Percentiles rank a stretch among this genome's conserved stretches.
phyloP scores from a whole-genome alignment of 129 eudicot species.

The Arctium lappa region DNA sequence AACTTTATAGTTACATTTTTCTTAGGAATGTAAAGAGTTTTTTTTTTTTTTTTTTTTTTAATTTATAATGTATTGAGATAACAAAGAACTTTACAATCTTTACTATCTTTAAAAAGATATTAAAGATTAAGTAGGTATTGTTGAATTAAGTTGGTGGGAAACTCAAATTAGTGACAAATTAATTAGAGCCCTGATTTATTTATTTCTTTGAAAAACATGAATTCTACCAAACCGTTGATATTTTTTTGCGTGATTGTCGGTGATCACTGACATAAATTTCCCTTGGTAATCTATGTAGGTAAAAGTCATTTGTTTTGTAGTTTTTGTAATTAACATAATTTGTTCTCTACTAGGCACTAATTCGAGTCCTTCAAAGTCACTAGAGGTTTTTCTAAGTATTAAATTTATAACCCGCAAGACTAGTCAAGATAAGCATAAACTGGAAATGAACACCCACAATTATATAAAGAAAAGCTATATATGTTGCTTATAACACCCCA shows the following conservation, averaged over 20 bases:
- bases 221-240: no score
- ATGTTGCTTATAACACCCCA: not conserved
- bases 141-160: not conserved
- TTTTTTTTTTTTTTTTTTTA: not conserved
- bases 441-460: not conserved
- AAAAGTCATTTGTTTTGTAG: no score
- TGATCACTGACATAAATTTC: no score
- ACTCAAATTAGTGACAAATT: not conserved
- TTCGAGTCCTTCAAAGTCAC: not conserved
- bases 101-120: not conserved
- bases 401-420: no score
- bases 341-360: no score
- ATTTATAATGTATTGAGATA: not conserved
- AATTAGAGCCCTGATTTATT: not conserved
- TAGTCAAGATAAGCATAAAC: not conserved
- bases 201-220: no score
- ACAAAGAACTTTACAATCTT: not conserved
- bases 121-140: not conserved
- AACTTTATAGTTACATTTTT: not conserved
- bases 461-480: not conserved
- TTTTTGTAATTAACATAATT: no score
- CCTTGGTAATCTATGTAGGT: no score
- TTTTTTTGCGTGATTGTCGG: no score
- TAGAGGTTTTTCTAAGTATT: not conserved
- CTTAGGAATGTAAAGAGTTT: conserved; percentile 1